phyloP scores from a whole-genome alignment of 768 basidiomycete genomes.

The Gelatoporia subvermispora region DNA sequence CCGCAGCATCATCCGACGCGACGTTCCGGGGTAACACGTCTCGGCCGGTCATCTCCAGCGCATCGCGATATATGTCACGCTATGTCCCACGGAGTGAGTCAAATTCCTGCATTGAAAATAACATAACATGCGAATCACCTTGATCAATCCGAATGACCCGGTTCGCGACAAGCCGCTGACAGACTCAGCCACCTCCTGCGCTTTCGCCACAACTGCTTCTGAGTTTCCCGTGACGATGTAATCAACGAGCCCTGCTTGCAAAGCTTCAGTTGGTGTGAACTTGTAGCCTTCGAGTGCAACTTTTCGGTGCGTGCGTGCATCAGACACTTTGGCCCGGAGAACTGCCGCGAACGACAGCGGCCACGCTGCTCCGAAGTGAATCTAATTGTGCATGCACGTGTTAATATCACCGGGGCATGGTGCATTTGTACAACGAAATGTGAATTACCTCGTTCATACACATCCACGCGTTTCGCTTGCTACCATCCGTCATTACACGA shows the following conservation, averaged over 20 bases:
- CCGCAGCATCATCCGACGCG: constrained; percentile 44
- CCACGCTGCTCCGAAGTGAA: constrained; percentile 80
- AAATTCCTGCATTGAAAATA: not conserved
- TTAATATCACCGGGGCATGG: not conserved
- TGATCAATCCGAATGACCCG: constrained; percentile 73
- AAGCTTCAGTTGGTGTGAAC: constrained; percentile 70
- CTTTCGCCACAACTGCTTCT: constrained; percentile 58
- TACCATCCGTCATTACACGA: constrained; percentile 83
- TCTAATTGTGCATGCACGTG: constrained; percentile 29
- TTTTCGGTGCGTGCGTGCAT: constrained; percentile 56
- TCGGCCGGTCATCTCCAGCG: constrained; percentile 35
- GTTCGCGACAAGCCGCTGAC: constrained; percentile 45
- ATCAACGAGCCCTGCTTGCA: constrained; percentile 65
- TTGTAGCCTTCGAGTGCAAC: constrained; percentile 77
- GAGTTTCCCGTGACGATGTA: constrained; percentile 55
- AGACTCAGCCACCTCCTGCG: constrained; percentile 54
- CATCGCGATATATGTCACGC: constrained; percentile 53
- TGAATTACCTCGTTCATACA: constrained; percentile 85
- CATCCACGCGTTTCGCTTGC: constrained; percentile 72
- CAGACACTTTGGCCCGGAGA: constrained; percentile 58
- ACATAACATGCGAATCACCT: constrained; percentile 33
- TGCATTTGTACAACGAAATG: not conserved
- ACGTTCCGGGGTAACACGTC: constrained; percentile 33
- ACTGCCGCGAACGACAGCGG: constrained; percentile 68
- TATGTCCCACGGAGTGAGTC: constrained; percentile 19